Conservation (phyloP, 208 protist species). For the Angomonas deanei region DNA sequence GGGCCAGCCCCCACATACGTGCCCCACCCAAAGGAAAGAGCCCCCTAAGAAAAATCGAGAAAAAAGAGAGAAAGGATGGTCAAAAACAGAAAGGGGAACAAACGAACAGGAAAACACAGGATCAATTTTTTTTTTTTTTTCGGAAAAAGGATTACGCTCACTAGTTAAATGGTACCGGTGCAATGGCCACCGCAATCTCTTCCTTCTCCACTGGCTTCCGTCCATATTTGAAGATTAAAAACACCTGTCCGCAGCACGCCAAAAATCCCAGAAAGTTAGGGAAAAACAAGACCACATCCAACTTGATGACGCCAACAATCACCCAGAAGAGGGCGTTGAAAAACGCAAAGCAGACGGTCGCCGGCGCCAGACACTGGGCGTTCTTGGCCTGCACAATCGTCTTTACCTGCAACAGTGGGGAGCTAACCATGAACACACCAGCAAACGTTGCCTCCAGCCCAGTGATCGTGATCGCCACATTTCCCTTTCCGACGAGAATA, state of each 20-base stretch:
- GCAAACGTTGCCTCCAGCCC: conserved; percentile 38
- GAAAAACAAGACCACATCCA: conserved; percentile 38
- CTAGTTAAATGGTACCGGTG: conserved; percentile 38
- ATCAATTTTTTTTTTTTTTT: conserved; percentile 3
- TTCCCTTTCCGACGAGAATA: conserved; percentile 17
- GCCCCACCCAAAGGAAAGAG: too few species aligned
- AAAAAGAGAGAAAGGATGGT: background rate
- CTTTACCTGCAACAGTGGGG: conserved; percentile 40
- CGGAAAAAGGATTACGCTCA: background rate
- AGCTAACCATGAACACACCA: conserved; percentile 46
- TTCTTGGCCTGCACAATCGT: conserved; percentile 52
- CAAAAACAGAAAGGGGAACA: background rate
- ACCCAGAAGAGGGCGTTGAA: conserved; percentile 53
- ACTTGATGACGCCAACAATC: conserved; percentile 35
- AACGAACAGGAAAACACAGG: conserved; percentile 5
- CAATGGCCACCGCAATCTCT: conserved; percentile 32
- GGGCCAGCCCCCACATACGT: too few species aligned
- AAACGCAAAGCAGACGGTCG: conserved; percentile 48
- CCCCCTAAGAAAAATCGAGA: conserved; percentile 3
- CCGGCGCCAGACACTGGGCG: conserved; percentile 40
- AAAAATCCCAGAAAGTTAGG: conserved; percentile 34
- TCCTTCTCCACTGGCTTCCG: conserved; percentile 12
- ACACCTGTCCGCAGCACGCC: conserved; percentile 28
- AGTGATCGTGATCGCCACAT: conserved; percentile 22
- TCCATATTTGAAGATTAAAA: conserved; percentile 45